Base-by-base conservation (phyloP, 106 monocot species). In the Ottelia alismoides region DNA sequence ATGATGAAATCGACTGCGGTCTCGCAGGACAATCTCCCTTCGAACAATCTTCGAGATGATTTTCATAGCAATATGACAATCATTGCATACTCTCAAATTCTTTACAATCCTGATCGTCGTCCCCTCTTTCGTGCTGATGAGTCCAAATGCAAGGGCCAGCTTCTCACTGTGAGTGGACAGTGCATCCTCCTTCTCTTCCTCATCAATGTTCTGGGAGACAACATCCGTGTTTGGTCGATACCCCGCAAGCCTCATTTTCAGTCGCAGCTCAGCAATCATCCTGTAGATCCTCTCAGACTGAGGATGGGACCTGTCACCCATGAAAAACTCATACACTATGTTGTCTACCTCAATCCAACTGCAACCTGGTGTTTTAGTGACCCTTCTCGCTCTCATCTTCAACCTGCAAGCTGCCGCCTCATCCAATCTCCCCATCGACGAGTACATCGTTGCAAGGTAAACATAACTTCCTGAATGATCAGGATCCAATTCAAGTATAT, bases 271-370 rank as follows among this genome's bases (percentile, higher is more conserved):
- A 25, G 9, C 52, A 12, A 70, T 70, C 53, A 44, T 31, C 6
- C 25, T 11, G 22, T 58, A 55, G 20, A 76, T 70, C 48, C 54
- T 49, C 35, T 70, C 60, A 1, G 76, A 65, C n/a, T 50, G 59
- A 22, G 70, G 65, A 52, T 76, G 70, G 1, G 65, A 65, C 28
- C 49, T 27, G 23, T 70, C 76, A 2, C 76, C 76, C 59, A 59
- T 51, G 45, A 76, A 70, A 61, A 76, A 76, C 50, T 76, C 76
- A 25, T 65, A 61, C 0, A 76, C 76, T 2, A 32, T 65, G 55
- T 69, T 69, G 28, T 70, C 45, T 19, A 76, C 65, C 55, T 76
- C 76, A 40, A 76, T 76, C 76, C 76, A 76, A 56, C 76, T 70
- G 29, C 76, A 76, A 0, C 65, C 76, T 3, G 65, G 76, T 1